Evolutionary conservation across 2,329 filamentous ascomycete genomes (phyloP).

Genomic region (Pyrenophora graminea): DNA sequence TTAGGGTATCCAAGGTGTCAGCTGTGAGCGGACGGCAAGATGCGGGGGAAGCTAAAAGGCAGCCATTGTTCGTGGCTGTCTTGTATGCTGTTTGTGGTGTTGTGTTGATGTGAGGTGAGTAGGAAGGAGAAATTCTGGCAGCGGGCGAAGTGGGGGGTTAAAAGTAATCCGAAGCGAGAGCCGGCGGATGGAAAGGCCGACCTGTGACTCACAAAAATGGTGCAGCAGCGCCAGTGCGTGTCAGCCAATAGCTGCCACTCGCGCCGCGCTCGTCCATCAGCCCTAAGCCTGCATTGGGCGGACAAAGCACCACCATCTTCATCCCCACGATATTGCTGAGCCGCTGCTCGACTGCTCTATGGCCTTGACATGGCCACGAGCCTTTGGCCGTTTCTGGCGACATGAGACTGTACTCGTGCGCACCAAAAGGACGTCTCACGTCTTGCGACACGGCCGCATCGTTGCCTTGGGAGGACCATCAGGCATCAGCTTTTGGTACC

Average conservation of each 20-base stretch:
- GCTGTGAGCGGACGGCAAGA: constrained; percentile 31
- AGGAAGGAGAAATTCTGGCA: constrained; percentile 39
- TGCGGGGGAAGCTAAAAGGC: constrained; percentile 42
- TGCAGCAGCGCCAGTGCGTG: constrained; percentile 19
- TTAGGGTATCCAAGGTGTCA: constrained; percentile 40
- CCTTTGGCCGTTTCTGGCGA: background rate
- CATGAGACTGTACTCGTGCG: background rate
- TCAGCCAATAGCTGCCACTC: constrained; percentile 12
- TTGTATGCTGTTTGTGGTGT: constrained; percentile 28
- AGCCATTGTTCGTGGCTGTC: constrained; percentile 47
- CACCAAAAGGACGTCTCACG: background rate
- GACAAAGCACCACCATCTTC: constrained; percentile 2
- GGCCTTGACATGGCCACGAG: background rate
- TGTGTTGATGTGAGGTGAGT: constrained; percentile 18
- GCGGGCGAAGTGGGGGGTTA: constrained; percentile 34
- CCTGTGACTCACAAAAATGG: constrained; percentile 25
- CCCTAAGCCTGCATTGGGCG: constrained; percentile 14
- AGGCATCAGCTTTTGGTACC: constrained; percentile 29
- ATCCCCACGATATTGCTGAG: background rate
- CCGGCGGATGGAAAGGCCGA: constrained; percentile 13
- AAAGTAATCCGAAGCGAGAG: constrained; percentile 28
- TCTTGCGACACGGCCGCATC: background rate
- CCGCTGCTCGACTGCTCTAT: background rate
- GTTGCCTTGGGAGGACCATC: background rate
- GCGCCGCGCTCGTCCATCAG: constrained; percentile 16